Percentiles rank a stretch among this genome's conserved stretches.
Evolutionary conservation across 768 basidiomycete species (phyloP).

Genomic region (Chalciporus pseudorubinellus): DNA sequence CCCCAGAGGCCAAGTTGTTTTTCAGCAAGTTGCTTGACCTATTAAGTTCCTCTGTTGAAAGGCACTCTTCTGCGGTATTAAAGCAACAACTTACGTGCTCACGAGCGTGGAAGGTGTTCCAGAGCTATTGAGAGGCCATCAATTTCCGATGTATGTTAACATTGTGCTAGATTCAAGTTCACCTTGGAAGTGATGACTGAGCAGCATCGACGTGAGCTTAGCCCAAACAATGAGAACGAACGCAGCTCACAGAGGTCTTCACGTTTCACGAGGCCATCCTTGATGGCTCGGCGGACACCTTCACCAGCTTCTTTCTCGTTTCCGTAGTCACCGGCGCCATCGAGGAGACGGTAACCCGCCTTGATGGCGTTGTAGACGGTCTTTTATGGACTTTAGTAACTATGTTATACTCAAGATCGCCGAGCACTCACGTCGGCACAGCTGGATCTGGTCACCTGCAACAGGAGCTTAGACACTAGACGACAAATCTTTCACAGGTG

Average conservation of each 20-base stretch:
- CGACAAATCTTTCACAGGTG: background rate
- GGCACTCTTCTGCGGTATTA: background rate
- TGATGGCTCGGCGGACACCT: slow-evolving; percentile 74
- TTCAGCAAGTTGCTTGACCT: slow-evolving; percentile 55
- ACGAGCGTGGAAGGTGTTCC: slow-evolving; percentile 86
- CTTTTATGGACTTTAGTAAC: slow-evolving; percentile 33
- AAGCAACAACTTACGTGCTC: slow-evolving; percentile 53
- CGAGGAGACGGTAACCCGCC: slow-evolving; percentile 81
- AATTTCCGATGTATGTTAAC: slow-evolving; percentile 2
- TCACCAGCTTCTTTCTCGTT: slow-evolving; percentile 86
- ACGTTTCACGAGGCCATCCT: slow-evolving; percentile 80
- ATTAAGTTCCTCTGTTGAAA: background rate
- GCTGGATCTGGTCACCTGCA: slow-evolving; percentile 53
- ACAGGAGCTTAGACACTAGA: background rate
- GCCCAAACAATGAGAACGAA: background rate
- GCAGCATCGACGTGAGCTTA: slow-evolving; percentile 1
- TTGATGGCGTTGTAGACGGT: slow-evolving; percentile 86
- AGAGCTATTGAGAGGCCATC: slow-evolving; percentile 47
- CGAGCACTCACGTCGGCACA: slow-evolving; percentile 54
- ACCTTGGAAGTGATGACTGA: slow-evolving; percentile 84
- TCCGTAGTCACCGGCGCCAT: slow-evolving; percentile 84
- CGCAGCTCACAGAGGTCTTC: slow-evolving; percentile 74
- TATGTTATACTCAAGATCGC: background rate
- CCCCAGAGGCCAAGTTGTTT: slow-evolving; percentile 80
- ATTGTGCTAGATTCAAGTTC: slow-evolving; percentile 7